Base-by-base conservation (phyloP, 2,329 filamentous ascomycete genomes). In the Epichloe uncinata region DNA sequence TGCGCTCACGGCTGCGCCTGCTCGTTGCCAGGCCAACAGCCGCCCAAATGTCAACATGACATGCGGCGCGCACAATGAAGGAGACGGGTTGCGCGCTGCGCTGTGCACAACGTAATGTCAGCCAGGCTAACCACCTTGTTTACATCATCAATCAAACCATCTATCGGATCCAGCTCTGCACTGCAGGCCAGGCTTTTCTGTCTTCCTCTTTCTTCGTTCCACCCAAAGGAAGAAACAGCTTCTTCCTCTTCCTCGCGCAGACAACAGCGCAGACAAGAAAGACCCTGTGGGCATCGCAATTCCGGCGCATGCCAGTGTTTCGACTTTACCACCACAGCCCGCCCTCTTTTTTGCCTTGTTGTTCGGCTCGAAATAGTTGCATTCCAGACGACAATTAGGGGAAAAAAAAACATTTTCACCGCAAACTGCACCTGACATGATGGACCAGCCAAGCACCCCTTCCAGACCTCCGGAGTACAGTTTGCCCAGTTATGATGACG, bases 381-480 rank as follows among this genome's bases (percentile, higher is more conserved):
- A 66, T 64, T 65, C 62, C 62, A 60, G 52, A 52, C 45, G 33
- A 13, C 35, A 42, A 4, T 33, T 11, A n/a, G 22, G 22, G n/a
- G n/a, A n/a, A 2, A 2, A 26, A 38, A 41, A 34, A 40, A 5
- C 18, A 33, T 37, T 7, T 26, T 7, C 9, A 7, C 20, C n/a
- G 33, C 38, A 37, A 18, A 8, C 12, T 20, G 22, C 41, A 2
- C 2, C 33, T 34, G 51, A 45, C 53, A 47, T 48, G 48, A 79
- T 78, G 75, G 73, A 75, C 57, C 67, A 69, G 42, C 70, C 72
- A 60, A 72, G 68, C 58, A 72, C 70, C 57, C 73, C 74, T 42
- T 69, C 71, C 35, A 67, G 72, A 55, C 75, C 75, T 52, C 78
- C 79, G 35, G 75, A 78, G 55, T 83, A 82, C 59, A 69, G 69